Evolutionary conservation across 2,329 filamentous ascomycete species (phyloP), one percentile per base, ranked within the genome.

Genomic region (Aspergillus versicolor): DNA sequence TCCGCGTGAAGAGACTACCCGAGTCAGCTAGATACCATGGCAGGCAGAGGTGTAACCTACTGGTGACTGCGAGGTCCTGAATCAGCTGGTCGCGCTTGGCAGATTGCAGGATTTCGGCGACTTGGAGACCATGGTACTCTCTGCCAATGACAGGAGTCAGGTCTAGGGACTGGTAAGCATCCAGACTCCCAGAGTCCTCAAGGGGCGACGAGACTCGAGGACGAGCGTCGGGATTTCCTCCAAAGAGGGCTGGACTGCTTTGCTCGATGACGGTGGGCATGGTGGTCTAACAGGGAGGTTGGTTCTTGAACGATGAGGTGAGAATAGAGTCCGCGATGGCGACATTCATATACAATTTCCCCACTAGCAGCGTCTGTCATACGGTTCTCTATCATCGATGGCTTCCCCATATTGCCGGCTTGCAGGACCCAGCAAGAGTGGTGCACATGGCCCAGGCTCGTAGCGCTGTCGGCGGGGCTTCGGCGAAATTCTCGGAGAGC

Each of bases 51-150:
- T 77, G 19, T 24, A 30, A 1, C 60, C 22, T 54, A 88, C 86
- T 82, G 0, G 84, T 88, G 58, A 88, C 85, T 30, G 86, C 87
- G 0, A 90, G 75, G 62, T 90, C 88, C 0, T 83, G 79, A 37
- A 89, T 71, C 12, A 88, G 73, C 47, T 84, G 82, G 56, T 89
- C 86, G 0, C 83, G 78, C 65, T 88, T 84, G 1, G 82, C 77
- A 0, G 84, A 82, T 27, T 84, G 75, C 2, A 90, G 75, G 64
- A 82, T 79, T 2, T 63, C 62, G 19, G 88, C 84, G 13, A 68
- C 66, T 40, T 77, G 73, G 5, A 75, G 65, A 4, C 67, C 67
- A 4, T 69, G 67, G 54, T 73, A 78, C 55, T 79, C 75, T 17
- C 71, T 65, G 3, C 76, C 75, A 55, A 78, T 78, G 38, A 75